These are phyloP conservation scores for Camelina hispida DNA, from an alignment of 345 rosid species.

Conservation along the genomic window DNA sequence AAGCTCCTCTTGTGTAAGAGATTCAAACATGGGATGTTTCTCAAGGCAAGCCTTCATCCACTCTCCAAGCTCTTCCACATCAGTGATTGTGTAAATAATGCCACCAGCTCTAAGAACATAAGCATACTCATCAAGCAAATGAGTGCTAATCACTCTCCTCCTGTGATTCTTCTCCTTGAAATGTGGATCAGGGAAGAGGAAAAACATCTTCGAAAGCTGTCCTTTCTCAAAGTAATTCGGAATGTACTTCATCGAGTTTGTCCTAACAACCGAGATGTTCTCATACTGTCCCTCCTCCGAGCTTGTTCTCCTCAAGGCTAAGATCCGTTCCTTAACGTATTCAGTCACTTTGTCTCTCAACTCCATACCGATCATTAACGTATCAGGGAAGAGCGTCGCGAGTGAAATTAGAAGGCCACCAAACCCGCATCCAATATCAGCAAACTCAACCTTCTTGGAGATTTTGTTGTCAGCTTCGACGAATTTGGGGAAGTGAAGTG, in stretches of 20 bases:
- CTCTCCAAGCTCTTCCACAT: conserved; percentile 84
- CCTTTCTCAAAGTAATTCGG: conserved; percentile 82
- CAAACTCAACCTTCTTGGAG: conserved; percentile 64
- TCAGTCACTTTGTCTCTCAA: conserved; percentile 78
- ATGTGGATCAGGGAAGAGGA: conserved; percentile 84
- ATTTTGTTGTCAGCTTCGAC: conserved; percentile 37
- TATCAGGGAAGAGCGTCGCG: conserved; percentile 70
- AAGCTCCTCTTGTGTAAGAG: conserved; percentile 58
- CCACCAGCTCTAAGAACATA: conserved; percentile 74
- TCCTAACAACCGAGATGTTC: conserved; percentile 76
- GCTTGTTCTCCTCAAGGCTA: conserved; percentile 54
- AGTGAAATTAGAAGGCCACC: conserved; percentile 80
- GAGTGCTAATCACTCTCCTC: conserved; percentile 71
- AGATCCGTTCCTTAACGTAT: conserved; percentile 76
- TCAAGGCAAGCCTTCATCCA: conserved; percentile 80
- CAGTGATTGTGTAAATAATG: conserved; percentile 77
- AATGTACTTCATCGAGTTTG: conserved; percentile 85
- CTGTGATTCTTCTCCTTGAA: conserved; percentile 91
- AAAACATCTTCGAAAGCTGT: conserved; percentile 80
- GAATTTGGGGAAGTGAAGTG: conserved; percentile 65
- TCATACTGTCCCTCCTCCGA: conserved; percentile 60
- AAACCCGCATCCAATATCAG: conserved; percentile 82
- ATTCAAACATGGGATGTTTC: conserved; percentile 72
- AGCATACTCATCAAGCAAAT: conserved; percentile 80
- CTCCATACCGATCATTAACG: conserved; percentile 84